phyloP scores from a whole-genome alignment of 2,329 filamentous ascomycete genomes.

The Diaporthe humulicola region DNA sequence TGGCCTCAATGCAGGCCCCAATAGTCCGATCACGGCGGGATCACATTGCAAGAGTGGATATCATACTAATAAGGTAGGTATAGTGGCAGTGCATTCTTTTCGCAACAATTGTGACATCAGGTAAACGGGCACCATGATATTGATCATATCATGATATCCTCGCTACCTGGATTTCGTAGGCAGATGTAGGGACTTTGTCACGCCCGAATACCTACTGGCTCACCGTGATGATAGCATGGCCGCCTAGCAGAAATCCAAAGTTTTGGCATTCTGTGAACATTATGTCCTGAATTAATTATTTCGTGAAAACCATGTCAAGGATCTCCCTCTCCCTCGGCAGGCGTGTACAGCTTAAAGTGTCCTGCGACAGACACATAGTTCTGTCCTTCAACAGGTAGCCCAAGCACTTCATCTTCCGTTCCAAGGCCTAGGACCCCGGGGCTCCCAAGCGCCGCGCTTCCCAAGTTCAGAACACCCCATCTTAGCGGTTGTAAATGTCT shows the following conservation, averaged over 20 bases:
- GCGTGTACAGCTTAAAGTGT: neutral
- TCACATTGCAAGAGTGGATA: neutral
- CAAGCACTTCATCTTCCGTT: neutral
- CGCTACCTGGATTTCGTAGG: too few relatives aligned
- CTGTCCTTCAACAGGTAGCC: neutral
- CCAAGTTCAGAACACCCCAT: neutral
- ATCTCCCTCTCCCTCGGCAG: too few relatives aligned
- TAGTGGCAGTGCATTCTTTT: neutral
- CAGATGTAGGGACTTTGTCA: too few relatives aligned
- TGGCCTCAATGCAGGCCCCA: neutral
- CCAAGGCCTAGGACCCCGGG: neutral
- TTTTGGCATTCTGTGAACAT: too few relatives aligned
- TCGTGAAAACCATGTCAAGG: too few relatives aligned
- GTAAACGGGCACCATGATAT: too few relatives aligned
- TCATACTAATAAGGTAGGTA: neutral
- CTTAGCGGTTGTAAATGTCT: neutral
- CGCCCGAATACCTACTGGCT: too few relatives aligned
- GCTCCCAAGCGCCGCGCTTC: neutral
- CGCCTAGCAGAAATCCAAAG: too few relatives aligned
- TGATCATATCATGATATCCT: too few relatives aligned
- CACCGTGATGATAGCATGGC: too few relatives aligned
- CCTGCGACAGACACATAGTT: neutral
- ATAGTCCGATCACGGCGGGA: neutral
- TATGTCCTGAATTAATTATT: too few relatives aligned
- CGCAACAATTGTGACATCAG: neutral